Evolutionary conservation across 2,329 filamentous ascomycete genomes (phyloP).

Genomic region (Cyanodermella asteris): DNA sequence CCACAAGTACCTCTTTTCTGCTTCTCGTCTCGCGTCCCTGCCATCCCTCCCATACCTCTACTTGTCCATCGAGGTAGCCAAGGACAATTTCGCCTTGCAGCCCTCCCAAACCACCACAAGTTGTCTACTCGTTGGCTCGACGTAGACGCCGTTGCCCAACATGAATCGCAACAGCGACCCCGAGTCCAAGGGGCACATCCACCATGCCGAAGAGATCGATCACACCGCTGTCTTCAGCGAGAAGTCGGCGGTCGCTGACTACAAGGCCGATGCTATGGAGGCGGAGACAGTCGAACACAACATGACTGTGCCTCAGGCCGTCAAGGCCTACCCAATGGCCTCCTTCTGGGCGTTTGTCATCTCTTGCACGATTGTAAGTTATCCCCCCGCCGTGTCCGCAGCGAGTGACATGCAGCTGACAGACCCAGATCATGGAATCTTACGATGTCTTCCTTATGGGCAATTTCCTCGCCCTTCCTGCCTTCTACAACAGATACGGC

Average conservation of each 20-base stretch:
- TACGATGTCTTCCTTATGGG: conserved; percentile 41
- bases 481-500: conserved; percentile 42
- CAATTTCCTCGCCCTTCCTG: conserved; percentile 33
- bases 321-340: conserved; percentile 30
- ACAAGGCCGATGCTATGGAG: conserved; percentile 32
- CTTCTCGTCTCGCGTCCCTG: too few species aligned
- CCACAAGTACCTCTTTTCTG: too few species aligned
- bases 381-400: conserved; percentile 8
- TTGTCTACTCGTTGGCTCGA: too few species aligned
- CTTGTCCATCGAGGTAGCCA: too few species aligned
- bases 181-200: too few species aligned
- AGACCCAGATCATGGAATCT: conserved; percentile 43
- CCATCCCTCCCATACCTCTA: too few species aligned
- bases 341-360: conserved; percentile 33
- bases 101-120: conserved; percentile 1
- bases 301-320: conserved; percentile 27
- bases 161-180: too few species aligned
- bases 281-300: conserved; percentile 33
- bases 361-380: conserved; percentile 32
- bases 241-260: conserved; percentile 18
- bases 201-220: too few species aligned
- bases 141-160: too few species aligned
- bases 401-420: too few species aligned
- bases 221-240: too few species aligned
- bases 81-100: conserved; percentile 3